These are phyloP conservation scores for Microascus cirrosus DNA, from an alignment of 2,329 filamentous ascomycete genomes.

Conservation along the genomic window DNA sequence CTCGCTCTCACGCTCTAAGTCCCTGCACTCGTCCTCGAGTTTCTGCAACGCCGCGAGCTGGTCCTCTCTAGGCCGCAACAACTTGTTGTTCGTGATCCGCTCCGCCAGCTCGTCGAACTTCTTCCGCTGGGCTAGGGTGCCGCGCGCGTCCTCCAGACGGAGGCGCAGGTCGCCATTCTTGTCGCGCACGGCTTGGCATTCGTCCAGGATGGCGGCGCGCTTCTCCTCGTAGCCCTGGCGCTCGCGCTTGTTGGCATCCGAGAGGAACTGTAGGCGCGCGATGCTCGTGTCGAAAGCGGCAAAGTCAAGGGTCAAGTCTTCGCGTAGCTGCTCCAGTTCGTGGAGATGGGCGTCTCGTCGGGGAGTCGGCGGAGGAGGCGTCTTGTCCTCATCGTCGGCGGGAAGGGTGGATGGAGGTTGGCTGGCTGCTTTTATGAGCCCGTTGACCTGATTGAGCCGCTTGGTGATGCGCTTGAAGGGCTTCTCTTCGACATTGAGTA, in stretches of 20 bases:
- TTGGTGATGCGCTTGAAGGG: conserved; percentile 84
- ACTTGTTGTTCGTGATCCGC: conserved; percentile 65
- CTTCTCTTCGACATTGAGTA: conserved; percentile 84
- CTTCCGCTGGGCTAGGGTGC: conserved; percentile 66
- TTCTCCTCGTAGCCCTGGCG: conserved; percentile 73
- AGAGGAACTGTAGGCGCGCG: conserved; percentile 76
- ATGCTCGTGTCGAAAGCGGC: conserved; percentile 79
- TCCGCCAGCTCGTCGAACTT: conserved; percentile 82
- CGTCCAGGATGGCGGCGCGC: conserved; percentile 66
- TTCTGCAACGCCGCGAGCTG: conserved; percentile 68
- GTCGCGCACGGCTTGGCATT: conserved; percentile 66
- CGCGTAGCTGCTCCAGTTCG: conserved; percentile 58
- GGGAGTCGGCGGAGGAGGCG: conserved; percentile 29
- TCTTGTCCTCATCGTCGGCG: conserved; percentile 11
- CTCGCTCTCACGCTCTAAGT: conserved; percentile 73
- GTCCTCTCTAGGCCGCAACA: conserved; percentile 75
- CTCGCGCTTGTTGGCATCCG: conserved; percentile 72
- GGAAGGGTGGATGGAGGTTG: conserved; percentile 33
- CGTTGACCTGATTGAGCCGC: conserved; percentile 54
- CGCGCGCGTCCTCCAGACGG: conserved; percentile 68
- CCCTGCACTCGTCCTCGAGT: conserved; percentile 77
- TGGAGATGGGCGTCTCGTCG: conserved; percentile 30
- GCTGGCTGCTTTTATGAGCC: conserved; percentile 15
- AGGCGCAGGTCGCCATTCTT: conserved; percentile 61
- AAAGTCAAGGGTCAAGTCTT: conserved; percentile 81